Conservation (phyloP, 768 basidiomycete species). For the Termitomyces titanicus region DNA sequence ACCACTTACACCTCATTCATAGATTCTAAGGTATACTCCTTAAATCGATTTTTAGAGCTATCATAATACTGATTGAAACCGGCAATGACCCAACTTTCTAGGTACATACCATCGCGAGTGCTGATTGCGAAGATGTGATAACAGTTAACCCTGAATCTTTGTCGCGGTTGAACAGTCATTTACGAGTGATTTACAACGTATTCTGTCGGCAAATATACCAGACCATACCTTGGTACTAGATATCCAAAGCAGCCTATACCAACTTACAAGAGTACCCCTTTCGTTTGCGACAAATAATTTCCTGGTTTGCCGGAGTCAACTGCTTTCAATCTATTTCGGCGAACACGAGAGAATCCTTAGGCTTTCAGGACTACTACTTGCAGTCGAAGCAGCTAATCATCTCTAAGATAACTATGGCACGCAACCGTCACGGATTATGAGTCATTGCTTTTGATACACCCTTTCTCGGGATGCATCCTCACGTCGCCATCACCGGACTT, state of each 20-base stretch:
- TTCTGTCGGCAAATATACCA: conserved; percentile 33
- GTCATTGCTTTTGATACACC: conserved; percentile 59
- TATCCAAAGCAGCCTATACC: conserved; percentile 49
- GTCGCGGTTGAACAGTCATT: conserved; percentile 36
- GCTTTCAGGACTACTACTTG: conserved; percentile 52
- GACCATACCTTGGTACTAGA: conserved; percentile 30
- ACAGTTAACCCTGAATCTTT: not conserved
- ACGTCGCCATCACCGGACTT: conserved; percentile 54
- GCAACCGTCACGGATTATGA: conserved; percentile 42
- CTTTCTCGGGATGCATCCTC: conserved; percentile 60
- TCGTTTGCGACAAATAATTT: conserved; percentile 48
- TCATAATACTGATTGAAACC: conserved; percentile 15
- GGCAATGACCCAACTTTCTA: conserved; percentile 60
- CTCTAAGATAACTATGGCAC: conserved; percentile 31
- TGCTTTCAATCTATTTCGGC: not conserved
- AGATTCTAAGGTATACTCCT: conserved; percentile 46
- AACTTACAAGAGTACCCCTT: conserved; percentile 56
- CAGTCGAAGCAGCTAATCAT: conserved; percentile 51
- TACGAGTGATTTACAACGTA: conserved; percentile 48
- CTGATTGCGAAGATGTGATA: not conserved
- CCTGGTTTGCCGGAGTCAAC: conserved; percentile 25
- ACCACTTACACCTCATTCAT: conserved; percentile 52
- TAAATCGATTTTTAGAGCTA: not conserved
- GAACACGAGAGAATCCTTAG: conserved; percentile 23
- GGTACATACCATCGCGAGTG: conserved; percentile 28